A percentile compares a stretch with the other conserved stretches of the same genome.
These are phyloP conservation scores for Heimioporus sp. DNA, from an alignment of 768 basidiomycete species.

Conservation along the genomic window DNA sequence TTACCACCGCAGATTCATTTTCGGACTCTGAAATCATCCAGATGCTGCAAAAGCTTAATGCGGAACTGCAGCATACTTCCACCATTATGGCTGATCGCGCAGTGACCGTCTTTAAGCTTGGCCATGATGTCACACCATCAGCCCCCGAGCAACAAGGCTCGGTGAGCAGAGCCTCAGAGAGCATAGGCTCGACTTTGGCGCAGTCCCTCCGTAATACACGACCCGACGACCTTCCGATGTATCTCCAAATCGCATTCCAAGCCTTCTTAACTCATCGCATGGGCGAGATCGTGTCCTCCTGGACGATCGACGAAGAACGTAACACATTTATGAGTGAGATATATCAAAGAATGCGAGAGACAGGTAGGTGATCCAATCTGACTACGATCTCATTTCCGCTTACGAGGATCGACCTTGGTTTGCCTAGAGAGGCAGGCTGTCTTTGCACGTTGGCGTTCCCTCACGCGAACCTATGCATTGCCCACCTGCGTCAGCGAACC, in stretches of 20 bases:
- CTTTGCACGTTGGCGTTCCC: slow-evolving; percentile 7
- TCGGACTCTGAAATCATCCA: slow-evolving; percentile 4
- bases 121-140: not conserved
- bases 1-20: not conserved
- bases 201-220: not conserved
- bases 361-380: not conserved
- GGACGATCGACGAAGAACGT: not conserved
- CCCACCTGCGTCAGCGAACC: slow-evolving; percentile 1
- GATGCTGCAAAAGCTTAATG: slow-evolving; percentile 1
- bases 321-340: not conserved
- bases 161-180: not conserved
- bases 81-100: not conserved
- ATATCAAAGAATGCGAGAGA: slow-evolving; percentile 1
- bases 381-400: not conserved
- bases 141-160: not conserved
- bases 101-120: not conserved
- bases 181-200: not conserved
- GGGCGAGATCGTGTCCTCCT: slow-evolving; percentile 2
- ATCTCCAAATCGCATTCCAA: slow-evolving; percentile 11
- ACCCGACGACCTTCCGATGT: slow-evolving; percentile 1
- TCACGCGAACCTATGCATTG: not conserved
- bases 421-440: slow-evolving; percentile 3
- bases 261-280: not conserved
- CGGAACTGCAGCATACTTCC: not conserved
- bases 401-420: not conserved